Percentiles rank a stretch among this genome's conserved stretches.
These are phyloP conservation scores for Mortierella sp. DNA, from an alignment of 371 early-diverging fungal species.

Conservation along the genomic window DNA sequence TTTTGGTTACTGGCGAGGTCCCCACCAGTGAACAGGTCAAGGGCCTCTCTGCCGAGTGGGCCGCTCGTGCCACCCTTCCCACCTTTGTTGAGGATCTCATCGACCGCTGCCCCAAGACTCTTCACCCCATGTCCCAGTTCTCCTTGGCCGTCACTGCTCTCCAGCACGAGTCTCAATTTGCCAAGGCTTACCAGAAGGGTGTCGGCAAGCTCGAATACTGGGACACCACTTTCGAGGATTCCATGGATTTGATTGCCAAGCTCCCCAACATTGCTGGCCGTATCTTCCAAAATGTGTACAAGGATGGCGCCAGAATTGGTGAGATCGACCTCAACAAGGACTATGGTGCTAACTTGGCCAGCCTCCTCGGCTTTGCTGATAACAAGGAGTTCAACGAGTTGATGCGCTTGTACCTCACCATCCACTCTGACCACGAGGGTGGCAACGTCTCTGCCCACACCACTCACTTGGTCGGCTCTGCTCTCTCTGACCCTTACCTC, in stretches of 20 bases:
- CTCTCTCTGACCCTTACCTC: conserved; percentile 98
- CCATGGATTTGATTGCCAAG: conserved; percentile 98
- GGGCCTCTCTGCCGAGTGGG: conserved; percentile 94
- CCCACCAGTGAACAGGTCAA: conserved; percentile 95
- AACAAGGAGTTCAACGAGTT: conserved; percentile 94
- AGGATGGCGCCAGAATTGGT: conserved; percentile 94
- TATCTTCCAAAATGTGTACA: conserved; percentile 98
- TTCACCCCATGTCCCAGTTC: conserved; percentile 99
- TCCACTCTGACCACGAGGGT: conserved; percentile 99
- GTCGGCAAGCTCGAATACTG: conserved; percentile 96
- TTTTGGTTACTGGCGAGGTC: conserved; percentile 96
- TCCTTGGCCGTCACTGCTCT: conserved; percentile 95
- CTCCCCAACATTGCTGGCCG: conserved; percentile 95
- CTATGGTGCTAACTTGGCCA: conserved; percentile 95
- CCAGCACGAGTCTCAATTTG: conserved; percentile 95
- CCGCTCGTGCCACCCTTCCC: conserved; percentile 91
- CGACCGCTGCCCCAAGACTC: conserved; percentile 96
- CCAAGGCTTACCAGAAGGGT: conserved; percentile 96
- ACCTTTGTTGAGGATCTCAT: conserved; percentile 94
- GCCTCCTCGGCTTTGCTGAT: conserved; percentile 90
- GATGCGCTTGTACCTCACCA: conserved; percentile 98
- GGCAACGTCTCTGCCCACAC: conserved; percentile 97
- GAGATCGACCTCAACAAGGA: conserved; percentile 86
- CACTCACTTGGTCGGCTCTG: conserved; percentile 96
- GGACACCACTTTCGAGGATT: conserved; percentile 96